phyloP scores from a whole-genome alignment of 768 basidiomycete species.

The Pilatotrama ljubarskyi region DNA sequence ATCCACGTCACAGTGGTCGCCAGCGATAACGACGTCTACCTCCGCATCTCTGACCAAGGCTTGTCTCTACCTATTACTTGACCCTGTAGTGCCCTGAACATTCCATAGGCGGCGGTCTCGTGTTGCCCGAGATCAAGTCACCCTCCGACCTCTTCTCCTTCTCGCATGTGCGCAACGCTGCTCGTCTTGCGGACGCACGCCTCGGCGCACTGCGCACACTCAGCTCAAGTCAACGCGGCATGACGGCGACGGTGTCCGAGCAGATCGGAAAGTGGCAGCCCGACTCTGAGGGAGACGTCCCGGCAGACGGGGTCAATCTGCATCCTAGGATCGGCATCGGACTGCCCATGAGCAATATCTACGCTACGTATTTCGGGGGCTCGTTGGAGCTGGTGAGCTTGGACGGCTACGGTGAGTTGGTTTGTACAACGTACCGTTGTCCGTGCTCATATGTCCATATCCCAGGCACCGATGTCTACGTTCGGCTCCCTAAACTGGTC shows the following conservation, averaged over 20 bases:
- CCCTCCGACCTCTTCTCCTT: slow-evolving; percentile 88
- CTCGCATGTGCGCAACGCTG: slow-evolving; percentile 78
- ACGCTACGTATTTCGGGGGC: slow-evolving; percentile 86
- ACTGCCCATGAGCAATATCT: slow-evolving; percentile 87
- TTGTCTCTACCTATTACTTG: background rate
- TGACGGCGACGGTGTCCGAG: slow-evolving; percentile 79
- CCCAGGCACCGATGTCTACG: slow-evolving; percentile 78
- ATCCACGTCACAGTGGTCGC: slow-evolving; percentile 77
- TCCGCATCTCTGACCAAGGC: slow-evolving; percentile 94
- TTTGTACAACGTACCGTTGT: background rate
- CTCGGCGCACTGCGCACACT: slow-evolving; percentile 67
- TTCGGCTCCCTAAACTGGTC: slow-evolving; percentile 80
- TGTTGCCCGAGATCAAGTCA: slow-evolving; percentile 50
- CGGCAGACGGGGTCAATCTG: slow-evolving; percentile 46
- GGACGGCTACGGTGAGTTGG: slow-evolving; percentile 78
- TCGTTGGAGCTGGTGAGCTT: slow-evolving; percentile 75
- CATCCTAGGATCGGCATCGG: slow-evolving; percentile 79
- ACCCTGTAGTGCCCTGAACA: background rate
- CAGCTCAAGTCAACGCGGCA: slow-evolving; percentile 57
- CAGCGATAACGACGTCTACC: slow-evolving; percentile 68
- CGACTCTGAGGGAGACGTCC: slow-evolving; percentile 28
- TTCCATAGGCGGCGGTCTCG: slow-evolving; percentile 68
- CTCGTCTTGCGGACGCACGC: slow-evolving; percentile 64
- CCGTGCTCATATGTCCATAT: slow-evolving; percentile 3
- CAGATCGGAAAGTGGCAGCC: slow-evolving; percentile 59